Conservation (phyloP, 495 filamentous ascomycete genomes). For the Penicillium angulare region DNA sequence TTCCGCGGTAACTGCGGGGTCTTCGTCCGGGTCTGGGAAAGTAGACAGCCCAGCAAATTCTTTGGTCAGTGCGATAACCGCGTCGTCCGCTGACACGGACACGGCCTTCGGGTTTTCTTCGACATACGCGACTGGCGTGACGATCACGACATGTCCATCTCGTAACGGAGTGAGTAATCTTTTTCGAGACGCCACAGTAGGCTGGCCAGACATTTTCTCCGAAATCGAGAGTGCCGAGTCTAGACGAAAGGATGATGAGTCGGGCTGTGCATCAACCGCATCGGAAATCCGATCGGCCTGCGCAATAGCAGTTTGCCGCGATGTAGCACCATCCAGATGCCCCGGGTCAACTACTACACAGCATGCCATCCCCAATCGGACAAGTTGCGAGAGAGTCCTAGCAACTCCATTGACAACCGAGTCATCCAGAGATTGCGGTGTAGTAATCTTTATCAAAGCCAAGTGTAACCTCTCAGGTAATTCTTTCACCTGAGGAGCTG, state of each 20-base stretch:
- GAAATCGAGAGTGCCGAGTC: constrained; percentile 60
- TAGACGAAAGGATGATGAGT: constrained; percentile 64
- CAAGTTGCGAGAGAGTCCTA: constrained; percentile 78
- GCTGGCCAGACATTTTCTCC: constrained; percentile 20
- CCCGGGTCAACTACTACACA: constrained; percentile 79
- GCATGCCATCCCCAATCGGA: constrained; percentile 73
- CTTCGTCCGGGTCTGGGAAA: constrained; percentile 43
- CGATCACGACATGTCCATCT: constrained; percentile 74
- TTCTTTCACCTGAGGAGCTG: constrained; percentile 30
- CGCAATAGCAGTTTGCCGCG: constrained; percentile 46
- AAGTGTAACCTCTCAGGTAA: constrained; percentile 60
- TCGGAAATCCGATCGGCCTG: constrained; percentile 73
- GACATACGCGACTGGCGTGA: constrained; percentile 68
- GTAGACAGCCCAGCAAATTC: constrained; percentile 63
- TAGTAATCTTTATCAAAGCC: constrained; percentile 81
- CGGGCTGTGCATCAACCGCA: constrained; percentile 67
- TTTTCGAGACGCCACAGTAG: constrained; percentile 54
- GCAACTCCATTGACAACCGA: constrained; percentile 70
- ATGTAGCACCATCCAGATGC: constrained; percentile 25
- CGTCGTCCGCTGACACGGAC: constrained; percentile 60
- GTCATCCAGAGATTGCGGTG: constrained; percentile 66
- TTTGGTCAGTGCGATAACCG: constrained; percentile 67
- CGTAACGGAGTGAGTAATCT: constrained; percentile 67
- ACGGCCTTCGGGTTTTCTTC: constrained; percentile 55
- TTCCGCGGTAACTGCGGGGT: constrained; percentile 42